Percentiles rank a stretch among this genome's conserved stretches.
Conservation (phyloP, 495 filamentous ascomycete genomes). For the Stereocaulon alpinum region DNA sequence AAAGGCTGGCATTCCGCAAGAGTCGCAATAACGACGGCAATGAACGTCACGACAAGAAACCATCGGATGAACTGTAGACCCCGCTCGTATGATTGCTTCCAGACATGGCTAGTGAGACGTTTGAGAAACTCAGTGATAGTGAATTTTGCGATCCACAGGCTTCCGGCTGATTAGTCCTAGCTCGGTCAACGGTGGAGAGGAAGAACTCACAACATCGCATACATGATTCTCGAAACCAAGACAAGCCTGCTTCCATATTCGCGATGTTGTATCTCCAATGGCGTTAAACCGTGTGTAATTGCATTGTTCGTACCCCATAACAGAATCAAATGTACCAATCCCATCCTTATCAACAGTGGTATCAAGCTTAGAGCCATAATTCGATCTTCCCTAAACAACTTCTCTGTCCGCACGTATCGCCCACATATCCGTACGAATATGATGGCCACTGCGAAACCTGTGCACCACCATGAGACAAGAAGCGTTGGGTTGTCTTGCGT, state of each 20-base stretch:
- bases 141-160: conserved; percentile 86
- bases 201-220: conserved; percentile 46
- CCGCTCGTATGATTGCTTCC: conserved; percentile 58
- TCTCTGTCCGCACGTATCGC: conserved; percentile 70
- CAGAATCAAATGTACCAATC: conserved; percentile 73
- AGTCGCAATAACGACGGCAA: conserved; percentile 69
- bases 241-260: conserved; percentile 45
- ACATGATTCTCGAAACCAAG: conserved; percentile 42
- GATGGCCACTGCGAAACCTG: conserved; percentile 66
- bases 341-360: conserved; percentile 75
- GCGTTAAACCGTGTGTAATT: conserved; percentile 32
- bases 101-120: conserved; percentile 58
- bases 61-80: conserved; percentile 59
- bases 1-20: conserved; percentile 82
- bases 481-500: conserved; percentile 62
- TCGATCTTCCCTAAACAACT: conserved; percentile 78
- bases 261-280: conserved; percentile 32
- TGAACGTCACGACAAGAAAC: conserved; percentile 64
- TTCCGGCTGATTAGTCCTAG: conserved; percentile 26
- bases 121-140: conserved; percentile 86
- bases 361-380: conserved; percentile 70
- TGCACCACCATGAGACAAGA: conserved; percentile 92
- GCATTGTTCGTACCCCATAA: conserved; percentile 82
- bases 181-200: not conserved
- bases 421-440: conserved; percentile 68